Evolutionary conservation across 2,329 filamentous ascomycete genomes (phyloP).

Genomic region (Cladobotryum mycophilum): DNA sequence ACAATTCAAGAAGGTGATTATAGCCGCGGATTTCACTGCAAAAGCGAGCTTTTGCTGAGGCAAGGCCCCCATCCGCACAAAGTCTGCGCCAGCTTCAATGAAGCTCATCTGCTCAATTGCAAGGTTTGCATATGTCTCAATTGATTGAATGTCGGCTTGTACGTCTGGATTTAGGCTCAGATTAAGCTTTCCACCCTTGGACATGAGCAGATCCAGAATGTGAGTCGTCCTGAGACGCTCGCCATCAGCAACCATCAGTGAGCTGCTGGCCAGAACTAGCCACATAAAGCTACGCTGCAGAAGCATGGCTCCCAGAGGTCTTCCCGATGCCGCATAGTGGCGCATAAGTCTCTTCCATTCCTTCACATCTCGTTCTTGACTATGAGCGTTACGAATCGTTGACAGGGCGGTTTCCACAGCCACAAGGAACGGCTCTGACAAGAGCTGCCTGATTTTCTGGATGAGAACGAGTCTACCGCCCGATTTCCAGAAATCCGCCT

Average conservation of each 20-base stretch:
- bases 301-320: slow-evolving; percentile 85
- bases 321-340: slow-evolving; percentile 71
- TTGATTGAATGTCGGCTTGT: slow-evolving; percentile 48
- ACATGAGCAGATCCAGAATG: slow-evolving; percentile 68
- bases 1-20: slow-evolving; percentile 83
- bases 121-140: slow-evolving; percentile 63
- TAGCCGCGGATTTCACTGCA: slow-evolving; percentile 73
- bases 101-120: slow-evolving; percentile 78
- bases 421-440: slow-evolving; percentile 80
- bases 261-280: slow-evolving; percentile 72
- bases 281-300: slow-evolving; percentile 84
- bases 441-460: slow-evolving; percentile 60
- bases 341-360: slow-evolving; percentile 86
- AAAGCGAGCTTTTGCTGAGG: slow-evolving; percentile 84
- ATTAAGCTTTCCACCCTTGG: slow-evolving; percentile 43
- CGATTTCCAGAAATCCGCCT: slow-evolving; percentile 74
- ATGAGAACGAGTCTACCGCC: slow-evolving; percentile 69
- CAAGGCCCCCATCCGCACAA: slow-evolving; percentile 69
- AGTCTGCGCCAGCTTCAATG: slow-evolving; percentile 84
- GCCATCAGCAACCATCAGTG: slow-evolving; percentile 61
- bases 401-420: slow-evolving; percentile 86
- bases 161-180: slow-evolving; percentile 26
- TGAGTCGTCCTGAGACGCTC: slow-evolving; percentile 54
- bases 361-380: slow-evolving; percentile 57
- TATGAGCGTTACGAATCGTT: slow-evolving; percentile 74